phyloP scores from a whole-genome alignment of 2,329 filamentous ascomycete species.

The Pseudocercospora macadamiae region DNA sequence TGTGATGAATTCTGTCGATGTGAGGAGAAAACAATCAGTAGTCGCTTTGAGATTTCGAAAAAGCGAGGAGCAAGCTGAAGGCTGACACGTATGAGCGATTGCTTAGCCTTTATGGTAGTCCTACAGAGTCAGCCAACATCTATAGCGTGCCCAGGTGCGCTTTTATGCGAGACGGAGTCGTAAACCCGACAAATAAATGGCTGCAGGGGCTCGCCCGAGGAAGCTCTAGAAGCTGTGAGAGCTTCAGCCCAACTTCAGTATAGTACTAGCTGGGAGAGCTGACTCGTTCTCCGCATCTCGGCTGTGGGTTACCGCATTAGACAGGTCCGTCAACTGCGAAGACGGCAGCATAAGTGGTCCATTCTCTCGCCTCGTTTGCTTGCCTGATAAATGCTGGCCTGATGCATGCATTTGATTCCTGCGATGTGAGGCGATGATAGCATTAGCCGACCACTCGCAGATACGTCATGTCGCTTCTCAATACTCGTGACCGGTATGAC shows the following conservation, averaged over 20 bases:
- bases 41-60: too few species aligned
- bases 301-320: not conserved
- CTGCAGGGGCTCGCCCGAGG: constrained; percentile 1
- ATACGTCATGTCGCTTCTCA: too few species aligned
- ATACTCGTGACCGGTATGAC: too few species aligned
- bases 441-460: too few species aligned
- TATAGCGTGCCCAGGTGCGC: too few species aligned
- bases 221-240: not conserved
- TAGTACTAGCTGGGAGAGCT: not conserved
- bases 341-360: not conserved
- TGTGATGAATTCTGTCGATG: constrained; percentile 16
- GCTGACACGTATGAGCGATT: not conserved
- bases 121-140: not conserved
- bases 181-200: not conserved
- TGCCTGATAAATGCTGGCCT: not conserved
- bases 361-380: not conserved
- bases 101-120: not conserved
- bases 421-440: too few species aligned
- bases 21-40: too few species aligned
- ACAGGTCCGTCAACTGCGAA: too few species aligned
- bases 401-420: not conserved
- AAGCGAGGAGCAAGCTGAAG: too few species aligned
- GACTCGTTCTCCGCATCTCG: constrained; percentile 5
- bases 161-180: not conserved
- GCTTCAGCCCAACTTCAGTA: not conserved